These are phyloP conservation scores for Aspergillus sp. DNA, from an alignment of 2,329 filamentous ascomycete genomes.

Conservation along the genomic window DNA sequence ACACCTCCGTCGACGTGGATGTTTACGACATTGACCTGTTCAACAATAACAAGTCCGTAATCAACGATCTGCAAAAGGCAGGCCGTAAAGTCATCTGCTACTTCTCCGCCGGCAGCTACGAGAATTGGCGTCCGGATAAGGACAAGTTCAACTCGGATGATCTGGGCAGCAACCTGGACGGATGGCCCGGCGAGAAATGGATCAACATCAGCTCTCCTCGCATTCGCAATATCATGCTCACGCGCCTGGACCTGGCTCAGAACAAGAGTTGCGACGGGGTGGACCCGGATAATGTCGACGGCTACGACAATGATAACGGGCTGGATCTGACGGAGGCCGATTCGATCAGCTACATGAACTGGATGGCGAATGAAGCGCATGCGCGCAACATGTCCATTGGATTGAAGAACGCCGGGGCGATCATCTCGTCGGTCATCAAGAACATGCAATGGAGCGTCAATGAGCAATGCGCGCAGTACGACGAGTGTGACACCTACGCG, in stretches of 20 bases:
- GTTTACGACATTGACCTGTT: constrained; percentile 66
- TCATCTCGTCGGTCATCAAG: constrained; percentile 55
- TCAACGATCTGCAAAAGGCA: constrained; percentile 51
- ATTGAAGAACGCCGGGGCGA: constrained; percentile 67
- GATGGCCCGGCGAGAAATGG: constrained; percentile 70
- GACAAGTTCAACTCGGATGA: constrained; percentile 57
- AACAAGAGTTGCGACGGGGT: constrained; percentile 68
- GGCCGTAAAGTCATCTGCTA: constrained; percentile 71
- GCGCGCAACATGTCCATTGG: constrained; percentile 62
- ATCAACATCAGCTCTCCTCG: constrained; percentile 59
- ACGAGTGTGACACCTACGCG: constrained; percentile 61
- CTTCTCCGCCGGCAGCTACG: constrained; percentile 71
- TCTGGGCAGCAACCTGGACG: constrained; percentile 60
- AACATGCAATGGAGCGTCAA: constrained; percentile 68
- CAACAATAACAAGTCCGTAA: constrained; percentile 51
- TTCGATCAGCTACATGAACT: constrained; percentile 61
- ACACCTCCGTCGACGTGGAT: constrained; percentile 53
- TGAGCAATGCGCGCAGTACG: constrained; percentile 66
- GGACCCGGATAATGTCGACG: constrained; percentile 72
- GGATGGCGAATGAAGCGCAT: constrained; percentile 59
- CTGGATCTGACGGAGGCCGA: constrained; percentile 60
- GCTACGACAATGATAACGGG: constrained; percentile 65
- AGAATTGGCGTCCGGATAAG: constrained; percentile 63
- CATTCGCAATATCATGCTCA: constrained; percentile 66
- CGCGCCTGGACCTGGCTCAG: constrained; percentile 60